Conservation (phyloP, 805 yeast species). For the Candida yuanshanica region DNA sequence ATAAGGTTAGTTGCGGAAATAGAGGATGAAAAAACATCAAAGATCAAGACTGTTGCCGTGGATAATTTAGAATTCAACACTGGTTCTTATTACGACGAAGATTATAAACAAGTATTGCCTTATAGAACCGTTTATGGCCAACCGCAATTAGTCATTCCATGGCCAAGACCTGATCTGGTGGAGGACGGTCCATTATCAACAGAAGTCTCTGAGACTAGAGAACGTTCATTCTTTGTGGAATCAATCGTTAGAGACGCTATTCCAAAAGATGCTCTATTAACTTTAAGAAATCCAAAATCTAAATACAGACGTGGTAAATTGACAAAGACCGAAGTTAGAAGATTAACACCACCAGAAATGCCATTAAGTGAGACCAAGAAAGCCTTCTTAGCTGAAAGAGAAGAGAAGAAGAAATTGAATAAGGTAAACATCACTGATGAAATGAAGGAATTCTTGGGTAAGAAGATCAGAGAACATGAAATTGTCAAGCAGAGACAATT, state of each 20-base stretch:
- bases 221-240: constrained; percentile 69
- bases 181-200: constrained; percentile 61
- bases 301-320: constrained; percentile 60
- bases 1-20: constrained; percentile 76
- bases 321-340: constrained; percentile 55
- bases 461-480: constrained; percentile 30
- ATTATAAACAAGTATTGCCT: constrained; percentile 69
- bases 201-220: constrained; percentile 48
- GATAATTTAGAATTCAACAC: constrained; percentile 56
- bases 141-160: constrained; percentile 69
- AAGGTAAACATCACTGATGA: constrained; percentile 41
- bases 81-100: constrained; percentile 68
- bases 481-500: constrained; percentile 11
- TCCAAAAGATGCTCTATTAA: constrained; percentile 58
- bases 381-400: constrained; percentile 53
- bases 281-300: constrained; percentile 74
- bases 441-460: constrained; percentile 49
- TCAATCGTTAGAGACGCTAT: constrained; percentile 61
- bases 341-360: constrained; percentile 65
- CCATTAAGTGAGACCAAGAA: constrained; percentile 62
- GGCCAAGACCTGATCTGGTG: constrained; percentile 68
- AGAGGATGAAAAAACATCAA: constrained; percentile 55
- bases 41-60: constrained; percentile 68
- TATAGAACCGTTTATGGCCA: constrained; percentile 70
- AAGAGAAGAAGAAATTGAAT: constrained; percentile 34